These are phyloP conservation scores for Zea luxurians DNA, from an alignment of 176 grass and related monocot species.

Conservation along the genomic window DNA sequence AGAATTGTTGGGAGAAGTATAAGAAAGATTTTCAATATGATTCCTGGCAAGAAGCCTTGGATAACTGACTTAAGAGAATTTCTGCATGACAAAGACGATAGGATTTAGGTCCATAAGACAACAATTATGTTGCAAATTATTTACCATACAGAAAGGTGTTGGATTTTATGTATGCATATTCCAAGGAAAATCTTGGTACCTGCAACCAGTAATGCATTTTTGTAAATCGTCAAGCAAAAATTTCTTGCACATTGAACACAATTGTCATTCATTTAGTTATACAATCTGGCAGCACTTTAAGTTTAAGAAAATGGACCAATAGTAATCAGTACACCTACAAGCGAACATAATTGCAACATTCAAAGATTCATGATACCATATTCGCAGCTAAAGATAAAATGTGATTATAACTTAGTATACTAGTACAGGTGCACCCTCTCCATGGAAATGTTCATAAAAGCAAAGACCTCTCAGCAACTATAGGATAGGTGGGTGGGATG, in stretches of 20 bases:
- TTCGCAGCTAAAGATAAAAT: not conserved
- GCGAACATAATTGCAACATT: not conserved
- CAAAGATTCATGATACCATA: not conserved
- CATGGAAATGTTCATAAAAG: not conserved
- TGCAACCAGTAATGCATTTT: not conserved
- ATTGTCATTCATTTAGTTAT: not conserved
- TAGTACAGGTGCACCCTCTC: not conserved
- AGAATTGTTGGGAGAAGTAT: constrained; percentile 85
- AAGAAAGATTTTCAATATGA: constrained; percentile 80
- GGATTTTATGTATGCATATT: constrained; percentile 10
- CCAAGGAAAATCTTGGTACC: not conserved
- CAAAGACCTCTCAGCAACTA: not conserved
- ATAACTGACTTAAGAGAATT: constrained; percentile 70
- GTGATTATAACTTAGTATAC: not conserved
- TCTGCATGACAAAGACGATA: constrained; percentile 60
- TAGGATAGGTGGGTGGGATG: not conserved
- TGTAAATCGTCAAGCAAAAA: not conserved
- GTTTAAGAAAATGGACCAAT: not conserved
- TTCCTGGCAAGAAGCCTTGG: constrained; percentile 96
- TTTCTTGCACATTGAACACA: not conserved
- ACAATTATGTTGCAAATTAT: constrained; percentile 18
- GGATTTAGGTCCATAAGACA: constrained; percentile 16
- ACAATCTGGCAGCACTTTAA: not conserved
- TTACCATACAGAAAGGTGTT: not conserved
- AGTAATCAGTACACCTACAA: constrained; percentile 8